These are phyloP conservation scores for Puccinia polysora DNA, from an alignment of 1,284 basidiomycete genomes.

Conservation along the genomic window DNA sequence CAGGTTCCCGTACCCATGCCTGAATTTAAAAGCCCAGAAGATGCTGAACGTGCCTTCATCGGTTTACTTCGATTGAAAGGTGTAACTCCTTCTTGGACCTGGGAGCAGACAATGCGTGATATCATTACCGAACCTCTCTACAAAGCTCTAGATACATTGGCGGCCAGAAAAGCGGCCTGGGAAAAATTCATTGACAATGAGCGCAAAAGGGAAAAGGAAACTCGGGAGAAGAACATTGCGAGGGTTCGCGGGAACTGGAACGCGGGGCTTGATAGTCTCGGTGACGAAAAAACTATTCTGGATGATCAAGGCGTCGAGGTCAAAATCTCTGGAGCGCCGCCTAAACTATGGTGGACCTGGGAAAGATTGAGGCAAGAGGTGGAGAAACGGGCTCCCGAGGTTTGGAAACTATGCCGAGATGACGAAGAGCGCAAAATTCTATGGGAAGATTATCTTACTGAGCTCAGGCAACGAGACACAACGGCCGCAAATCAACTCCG, in stretches of 20 bases:
- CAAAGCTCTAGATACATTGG: constrained; percentile 84
- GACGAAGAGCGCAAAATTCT: constrained; percentile 76
- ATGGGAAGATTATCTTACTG: constrained; percentile 80
- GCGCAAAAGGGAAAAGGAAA: constrained; percentile 46
- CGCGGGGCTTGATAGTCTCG: constrained; percentile 45
- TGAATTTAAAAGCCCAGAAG: constrained; percentile 75
- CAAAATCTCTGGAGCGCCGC: constrained; percentile 46
- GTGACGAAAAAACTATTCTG: constrained; percentile 45
- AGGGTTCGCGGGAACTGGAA: constrained; percentile 46
- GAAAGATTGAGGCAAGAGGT: constrained; percentile 48
- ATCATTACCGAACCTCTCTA: constrained; percentile 97
- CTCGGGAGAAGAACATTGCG: constrained; percentile 47
- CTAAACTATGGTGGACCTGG: constrained; percentile 52
- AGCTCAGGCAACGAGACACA: constrained; percentile 77
- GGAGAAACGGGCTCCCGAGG: constrained; percentile 45
- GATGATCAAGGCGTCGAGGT: constrained; percentile 46
- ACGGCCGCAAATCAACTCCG: constrained; percentile 56
- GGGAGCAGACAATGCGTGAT: constrained; percentile 96
- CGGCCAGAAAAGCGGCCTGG: constrained; percentile 85
- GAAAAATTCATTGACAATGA: constrained; percentile 53
- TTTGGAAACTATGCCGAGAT: constrained; percentile 74
- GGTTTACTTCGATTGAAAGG: constrained; percentile 80
- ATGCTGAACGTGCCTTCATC: constrained; percentile 89
- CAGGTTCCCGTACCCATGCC: constrained; percentile 69
- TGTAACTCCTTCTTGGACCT: constrained; percentile 86